phyloP scores from a whole-genome alignment of 768 basidiomycete genomes.

The Galerina marginata region DNA sequence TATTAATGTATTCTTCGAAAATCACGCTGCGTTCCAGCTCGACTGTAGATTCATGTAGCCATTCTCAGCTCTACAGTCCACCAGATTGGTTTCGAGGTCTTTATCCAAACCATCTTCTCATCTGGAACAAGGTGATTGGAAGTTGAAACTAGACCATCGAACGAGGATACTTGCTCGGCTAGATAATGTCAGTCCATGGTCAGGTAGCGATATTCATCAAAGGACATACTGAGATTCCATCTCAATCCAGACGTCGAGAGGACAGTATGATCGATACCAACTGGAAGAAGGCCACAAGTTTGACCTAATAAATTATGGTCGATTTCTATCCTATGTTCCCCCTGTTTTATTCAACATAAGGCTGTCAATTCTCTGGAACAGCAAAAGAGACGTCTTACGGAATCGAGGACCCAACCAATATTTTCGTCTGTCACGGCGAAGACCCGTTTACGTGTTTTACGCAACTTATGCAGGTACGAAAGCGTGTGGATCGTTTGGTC shows the following conservation, averaged over 20 bases:
- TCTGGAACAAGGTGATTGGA: slow-evolving; percentile 88
- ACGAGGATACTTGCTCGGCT: slow-evolving; percentile 74
- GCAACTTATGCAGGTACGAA: slow-evolving; percentile 82
- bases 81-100: slow-evolving; percentile 84
- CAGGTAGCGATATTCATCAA: not conserved
- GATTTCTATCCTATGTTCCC: slow-evolving; percentile 79
- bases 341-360: slow-evolving; percentile 50
- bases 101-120: slow-evolving; percentile 68
- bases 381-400: slow-evolving; percentile 46
- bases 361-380: not conserved
- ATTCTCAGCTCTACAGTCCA: slow-evolving; percentile 82
- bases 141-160: slow-evolving; percentile 87
- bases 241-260: slow-evolving; percentile 84
- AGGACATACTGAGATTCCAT: slow-evolving; percentile 83
- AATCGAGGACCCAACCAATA: slow-evolving; percentile 86
- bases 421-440: slow-evolving; percentile 91
- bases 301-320: slow-evolving; percentile 78
- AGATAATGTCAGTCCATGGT: not conserved
- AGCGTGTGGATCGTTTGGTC: slow-evolving; percentile 95
- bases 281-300: slow-evolving; percentile 94
- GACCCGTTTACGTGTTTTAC: slow-evolving; percentile 58
- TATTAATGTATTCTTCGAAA: no score
- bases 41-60: not conserved
- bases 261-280: slow-evolving; percentile 78
- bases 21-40: not conserved